Conservation (phyloP, 495 filamentous ascomycete genomes). For the Choiromyces venosus region DNA sequence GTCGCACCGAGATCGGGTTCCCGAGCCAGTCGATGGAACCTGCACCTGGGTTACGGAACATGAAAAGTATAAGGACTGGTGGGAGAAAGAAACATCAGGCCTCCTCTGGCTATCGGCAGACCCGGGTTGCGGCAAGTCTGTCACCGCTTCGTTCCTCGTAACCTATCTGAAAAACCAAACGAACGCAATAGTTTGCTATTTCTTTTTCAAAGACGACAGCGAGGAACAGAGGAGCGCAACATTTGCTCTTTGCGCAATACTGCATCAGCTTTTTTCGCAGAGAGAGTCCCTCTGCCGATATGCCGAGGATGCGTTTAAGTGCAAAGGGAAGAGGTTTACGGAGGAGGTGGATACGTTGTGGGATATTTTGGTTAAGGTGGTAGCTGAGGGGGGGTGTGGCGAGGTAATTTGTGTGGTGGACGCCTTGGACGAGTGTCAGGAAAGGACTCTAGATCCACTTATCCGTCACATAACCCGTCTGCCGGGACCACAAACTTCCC, state of each 20-base stretch:
- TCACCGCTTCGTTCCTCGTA: constrained; percentile 43
- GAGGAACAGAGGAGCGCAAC: constrained; percentile 21
- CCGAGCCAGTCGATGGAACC: constrained; percentile 36
- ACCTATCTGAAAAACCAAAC: constrained; percentile 36
- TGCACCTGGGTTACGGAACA: constrained; percentile 46
- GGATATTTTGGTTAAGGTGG: constrained; percentile 33
- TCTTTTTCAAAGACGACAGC: constrained; percentile 47
- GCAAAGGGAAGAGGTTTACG: constrained; percentile 34
- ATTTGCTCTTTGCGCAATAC: constrained; percentile 42
- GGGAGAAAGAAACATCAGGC: constrained; percentile 29
- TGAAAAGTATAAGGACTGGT: constrained; percentile 42
- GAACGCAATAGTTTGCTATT: constrained; percentile 43
- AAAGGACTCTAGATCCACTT: constrained; percentile 29
- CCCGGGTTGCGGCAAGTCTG: constrained; percentile 48
- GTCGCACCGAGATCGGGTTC: constrained; percentile 40
- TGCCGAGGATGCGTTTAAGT: constrained; percentile 30
- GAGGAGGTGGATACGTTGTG: constrained; percentile 41
- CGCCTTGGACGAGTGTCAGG: constrained; percentile 47
- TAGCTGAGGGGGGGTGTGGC: constrained; percentile 27
- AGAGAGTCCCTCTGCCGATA: constrained; percentile 31
- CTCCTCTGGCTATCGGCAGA: constrained; percentile 47
- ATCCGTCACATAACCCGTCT: constrained; percentile 25
- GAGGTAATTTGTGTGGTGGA: constrained; percentile 45
- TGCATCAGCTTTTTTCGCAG: constrained; percentile 44
- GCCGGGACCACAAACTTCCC: not conserved